phyloP scores from a whole-genome alignment of 257 asterid genomes.

The Jaltomata sinuosa region DNA sequence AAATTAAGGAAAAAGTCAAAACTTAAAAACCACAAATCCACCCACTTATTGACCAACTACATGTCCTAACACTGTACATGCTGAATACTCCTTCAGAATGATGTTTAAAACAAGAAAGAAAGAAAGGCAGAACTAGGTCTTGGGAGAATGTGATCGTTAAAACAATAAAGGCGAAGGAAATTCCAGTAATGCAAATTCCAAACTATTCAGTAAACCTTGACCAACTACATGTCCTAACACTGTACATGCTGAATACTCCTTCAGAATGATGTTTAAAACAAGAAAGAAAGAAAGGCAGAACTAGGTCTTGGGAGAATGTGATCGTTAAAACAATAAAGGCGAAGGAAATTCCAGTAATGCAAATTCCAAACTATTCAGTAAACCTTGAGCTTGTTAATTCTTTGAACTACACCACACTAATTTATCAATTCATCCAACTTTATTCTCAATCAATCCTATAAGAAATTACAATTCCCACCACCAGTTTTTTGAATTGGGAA shows the following conservation, averaged over 20 bases:
- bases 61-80: background rate
- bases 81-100: background rate
- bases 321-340: background rate
- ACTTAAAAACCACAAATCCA: background rate
- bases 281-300: background rate
- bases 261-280: background rate
- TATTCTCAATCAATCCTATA: background rate
- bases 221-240: background rate
- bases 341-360: background rate
- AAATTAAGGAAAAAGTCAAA: background rate
- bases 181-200: background rate
- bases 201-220: background rate
- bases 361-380: background rate
- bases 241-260: background rate
- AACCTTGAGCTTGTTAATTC: background rate
- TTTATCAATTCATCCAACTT: background rate
- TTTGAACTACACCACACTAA: background rate
- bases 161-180: background rate
- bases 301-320: background rate
- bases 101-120: background rate
- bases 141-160: no score
- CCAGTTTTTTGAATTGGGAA: background rate
- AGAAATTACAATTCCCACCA: background rate
- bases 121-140: background rate
- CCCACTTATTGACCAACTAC: background rate